phyloP scores from a whole-genome alignment of 768 basidiomycete species.

The Chiua virens region DNA sequence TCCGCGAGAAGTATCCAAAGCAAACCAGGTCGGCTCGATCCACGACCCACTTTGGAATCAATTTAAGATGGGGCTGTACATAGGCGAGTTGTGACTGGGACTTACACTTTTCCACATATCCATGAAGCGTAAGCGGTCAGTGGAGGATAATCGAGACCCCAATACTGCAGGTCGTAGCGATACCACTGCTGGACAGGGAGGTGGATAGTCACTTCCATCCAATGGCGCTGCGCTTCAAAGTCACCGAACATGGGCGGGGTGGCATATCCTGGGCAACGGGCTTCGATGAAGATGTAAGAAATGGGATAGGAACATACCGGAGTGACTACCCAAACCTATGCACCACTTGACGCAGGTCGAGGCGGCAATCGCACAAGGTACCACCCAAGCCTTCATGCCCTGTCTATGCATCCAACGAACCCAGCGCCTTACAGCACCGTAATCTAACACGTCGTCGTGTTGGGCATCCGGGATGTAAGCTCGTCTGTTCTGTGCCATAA shows the following conservation, averaged over 20 bases:
- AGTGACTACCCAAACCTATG: constrained; percentile 77
- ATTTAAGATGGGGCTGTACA: constrained; percentile 1
- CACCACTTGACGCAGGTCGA: constrained; percentile 64
- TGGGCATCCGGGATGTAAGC: constrained; percentile 11
- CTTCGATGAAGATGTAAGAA: neutral
- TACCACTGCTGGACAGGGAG: constrained; percentile 82
- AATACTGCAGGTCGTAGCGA: constrained; percentile 82
- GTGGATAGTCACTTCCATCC: constrained; percentile 90
- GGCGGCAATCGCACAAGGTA: constrained; percentile 54
- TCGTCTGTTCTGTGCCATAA: constrained; percentile 37
- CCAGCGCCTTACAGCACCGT: constrained; percentile 59
- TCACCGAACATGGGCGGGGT: constrained; percentile 88
- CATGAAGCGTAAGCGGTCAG: constrained; percentile 89
- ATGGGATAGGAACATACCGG: constrained; percentile 51
- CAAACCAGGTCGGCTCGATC: constrained; percentile 67
- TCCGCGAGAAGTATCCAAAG: constrained; percentile 66
- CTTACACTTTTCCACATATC: constrained; percentile 76
- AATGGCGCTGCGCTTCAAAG: constrained; percentile 92
- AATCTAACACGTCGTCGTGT: constrained; percentile 22
- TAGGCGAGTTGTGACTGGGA: constrained; percentile 17
- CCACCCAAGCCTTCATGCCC: constrained; percentile 56
- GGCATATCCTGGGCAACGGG: constrained; percentile 41
- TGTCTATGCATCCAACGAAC: constrained; percentile 79
- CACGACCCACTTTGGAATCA: constrained; percentile 45
- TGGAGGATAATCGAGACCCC: constrained; percentile 96